phyloP scores from a whole-genome alignment of 1,139 yeast genomes.

The Nakaseomyces nivariensis region DNA sequence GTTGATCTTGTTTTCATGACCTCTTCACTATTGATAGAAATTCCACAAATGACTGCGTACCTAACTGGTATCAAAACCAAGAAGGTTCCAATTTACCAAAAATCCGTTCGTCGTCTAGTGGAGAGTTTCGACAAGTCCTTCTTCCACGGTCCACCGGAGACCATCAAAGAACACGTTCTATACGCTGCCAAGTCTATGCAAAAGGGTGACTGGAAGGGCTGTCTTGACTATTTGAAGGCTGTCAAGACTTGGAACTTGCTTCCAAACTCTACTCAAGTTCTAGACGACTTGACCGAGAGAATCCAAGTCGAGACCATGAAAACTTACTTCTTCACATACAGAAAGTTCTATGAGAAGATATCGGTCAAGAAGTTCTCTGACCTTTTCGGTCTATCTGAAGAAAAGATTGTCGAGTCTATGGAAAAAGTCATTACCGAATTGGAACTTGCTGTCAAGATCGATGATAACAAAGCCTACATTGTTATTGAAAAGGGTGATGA shows the following conservation, averaged over 20 bases:
- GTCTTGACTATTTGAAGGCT: slow-evolving; percentile 59
- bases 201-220: slow-evolving; percentile 80
- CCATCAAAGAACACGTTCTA: slow-evolving; percentile 87
- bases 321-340: slow-evolving; percentile 81
- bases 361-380: slow-evolving; percentile 58
- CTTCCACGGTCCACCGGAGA: slow-evolving; percentile 97
- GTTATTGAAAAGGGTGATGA: slow-evolving; percentile 67
- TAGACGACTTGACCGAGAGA: slow-evolving; percentile 61
- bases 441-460: slow-evolving; percentile 64
- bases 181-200: slow-evolving; percentile 87
- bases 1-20: slow-evolving; percentile 92
- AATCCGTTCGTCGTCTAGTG: slow-evolving; percentile 83
- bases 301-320: slow-evolving; percentile 85
- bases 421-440: slow-evolving; percentile 67
- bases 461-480: slow-evolving; percentile 46
- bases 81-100: slow-evolving; percentile 53
- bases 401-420: slow-evolving; percentile 51
- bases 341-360: slow-evolving; percentile 63
- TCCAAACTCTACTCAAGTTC: slow-evolving; percentile 56
- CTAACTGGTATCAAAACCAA: slow-evolving; percentile 45
- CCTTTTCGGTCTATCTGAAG: slow-evolving; percentile 53
- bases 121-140: slow-evolving; percentile 92
- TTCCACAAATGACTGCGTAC: slow-evolving; percentile 72
- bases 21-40: slow-evolving; percentile 79
- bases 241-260: slow-evolving; percentile 87